Evolutionary conservation across 108 stramenopile genomes (phyloP).

Genomic region (Mediolabrus comicus): DNA sequence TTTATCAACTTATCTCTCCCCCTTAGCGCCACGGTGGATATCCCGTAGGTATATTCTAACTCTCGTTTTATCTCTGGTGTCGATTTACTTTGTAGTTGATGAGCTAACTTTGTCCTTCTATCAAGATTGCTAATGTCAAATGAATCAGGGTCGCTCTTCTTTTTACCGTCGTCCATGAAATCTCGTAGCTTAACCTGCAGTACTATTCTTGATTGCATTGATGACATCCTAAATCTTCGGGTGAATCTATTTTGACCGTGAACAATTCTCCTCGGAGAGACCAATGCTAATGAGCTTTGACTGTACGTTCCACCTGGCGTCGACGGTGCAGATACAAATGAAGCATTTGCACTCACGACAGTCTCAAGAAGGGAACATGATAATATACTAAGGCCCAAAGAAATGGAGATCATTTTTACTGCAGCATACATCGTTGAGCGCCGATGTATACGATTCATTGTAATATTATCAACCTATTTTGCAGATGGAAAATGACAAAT

Average conservation of each 20-base stretch:
- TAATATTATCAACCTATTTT: not conserved
- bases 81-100: slow-evolving; percentile 23
- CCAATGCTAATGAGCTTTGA: slow-evolving; percentile 1
- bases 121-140: slow-evolving; percentile 15
- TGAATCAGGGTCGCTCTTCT: slow-evolving; percentile 7
- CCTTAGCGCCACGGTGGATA: slow-evolving; percentile 20
- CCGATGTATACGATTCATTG: not conserved
- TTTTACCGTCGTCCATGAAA: slow-evolving; percentile 21
- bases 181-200: slow-evolving; percentile 14
- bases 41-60: slow-evolving; percentile 25
- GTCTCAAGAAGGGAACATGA: not conserved
- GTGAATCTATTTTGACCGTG: not conserved
- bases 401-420: not conserved
- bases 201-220: not conserved
- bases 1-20: slow-evolving; percentile 22
- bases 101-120: slow-evolving; percentile 14
- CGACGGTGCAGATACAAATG: not conserved
- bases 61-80: slow-evolving; percentile 36
- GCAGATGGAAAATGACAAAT: not conserved
- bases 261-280: not conserved
- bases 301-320: not conserved
- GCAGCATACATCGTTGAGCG: not conserved
- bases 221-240: not conserved
- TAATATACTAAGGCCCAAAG: not conserved
- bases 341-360: not conserved